Base-by-base conservation (phyloP, 108 stramenopile species). In the Licmophora abbreviata region DNA sequence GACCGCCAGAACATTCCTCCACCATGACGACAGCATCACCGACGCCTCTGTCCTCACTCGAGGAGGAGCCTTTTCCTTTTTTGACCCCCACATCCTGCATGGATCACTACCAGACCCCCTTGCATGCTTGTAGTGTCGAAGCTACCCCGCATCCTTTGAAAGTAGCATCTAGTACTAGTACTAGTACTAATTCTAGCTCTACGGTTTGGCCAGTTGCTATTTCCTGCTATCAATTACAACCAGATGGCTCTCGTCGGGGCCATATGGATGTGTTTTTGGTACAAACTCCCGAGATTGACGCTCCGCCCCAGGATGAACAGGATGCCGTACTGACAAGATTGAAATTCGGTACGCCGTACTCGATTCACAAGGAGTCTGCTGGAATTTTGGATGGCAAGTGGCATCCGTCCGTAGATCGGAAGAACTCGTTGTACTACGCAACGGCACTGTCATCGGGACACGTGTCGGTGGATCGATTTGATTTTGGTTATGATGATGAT, bases 381-480 rank as follows among this genome's bases (percentile, higher is more conserved):
- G 88, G 88, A 20, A 71, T 91, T 22, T 56, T 91, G 37, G 88
- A 91, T 57, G 88, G 85, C 29, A 86, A 91, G 68, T 91, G 88
- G 88, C 59, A 28, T 9, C 55, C 52, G 26, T 14, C 36, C 35
- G 21, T 25, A 32, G 43, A 8, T 1, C 28, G 10, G 29, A 35
- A 23, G 25, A 30, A 22, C 20, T 8, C 1, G 14, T 65, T 14
- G 11, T 57, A 12, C 3, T 73, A 65, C 58, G 77, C 77, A 7
- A 66, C 77, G 15, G 79, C 79, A n/a, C 60, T 69, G 47, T 57
- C 71, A 0, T 56, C 67, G 8, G 79, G 79, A 22, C 66, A 68
- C 25, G 63, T 69, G n/a, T 0, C 38, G 4, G 45, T 66, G 23
- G 38, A 52, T 34, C 49, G 17, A 42, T 58, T 64, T 7, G 15